phyloP scores from a whole-genome alignment of 305 asterid genomes.

The Fraxinus nigra region DNA sequence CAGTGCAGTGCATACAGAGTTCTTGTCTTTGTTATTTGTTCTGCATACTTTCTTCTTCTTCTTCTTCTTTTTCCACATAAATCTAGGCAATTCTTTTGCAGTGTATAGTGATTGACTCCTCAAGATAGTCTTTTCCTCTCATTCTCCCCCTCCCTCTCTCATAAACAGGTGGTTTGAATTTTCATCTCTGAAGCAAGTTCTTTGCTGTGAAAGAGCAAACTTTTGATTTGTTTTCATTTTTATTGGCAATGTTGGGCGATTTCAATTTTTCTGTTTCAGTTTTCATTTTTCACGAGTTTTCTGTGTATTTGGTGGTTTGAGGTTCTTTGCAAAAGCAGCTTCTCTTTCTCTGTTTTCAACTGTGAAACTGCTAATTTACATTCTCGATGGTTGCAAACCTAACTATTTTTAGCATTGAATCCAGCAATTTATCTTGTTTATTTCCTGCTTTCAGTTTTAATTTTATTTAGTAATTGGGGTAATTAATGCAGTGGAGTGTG shows the following conservation, averaged over 20 bases:
- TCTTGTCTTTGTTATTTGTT: conserved; percentile 34
- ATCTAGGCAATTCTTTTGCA: conserved; percentile 24
- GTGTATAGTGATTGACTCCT: conserved; percentile 16
- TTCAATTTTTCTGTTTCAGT: not conserved
- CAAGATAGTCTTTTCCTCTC: not conserved
- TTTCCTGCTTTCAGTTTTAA: not conserved
- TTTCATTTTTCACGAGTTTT: not conserved
- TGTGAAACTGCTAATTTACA: not conserved
- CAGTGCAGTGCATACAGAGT: conserved; percentile 18
- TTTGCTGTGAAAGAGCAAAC: not conserved
- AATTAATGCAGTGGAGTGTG: conserved; percentile 10
- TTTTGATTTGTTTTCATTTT: not conserved
- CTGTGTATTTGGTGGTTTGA: not conserved
- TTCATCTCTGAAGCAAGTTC: conserved; percentile 5
- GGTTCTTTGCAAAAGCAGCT: not conserved
- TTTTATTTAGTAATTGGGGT: not conserved
- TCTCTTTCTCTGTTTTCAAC: not conserved
- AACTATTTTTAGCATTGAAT: not conserved
- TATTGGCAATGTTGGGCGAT: not conserved
- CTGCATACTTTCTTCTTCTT: not conserved
- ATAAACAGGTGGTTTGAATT: not conserved
- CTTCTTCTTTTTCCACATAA: conserved; percentile 11
- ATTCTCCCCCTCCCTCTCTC: not conserved
- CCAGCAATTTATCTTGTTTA: conserved; percentile 17
- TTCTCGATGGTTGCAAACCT: not conserved